Base-by-base conservation (phyloP, 768 basidiomycete species). In the Cystofilobasidium ferigula region DNA sequence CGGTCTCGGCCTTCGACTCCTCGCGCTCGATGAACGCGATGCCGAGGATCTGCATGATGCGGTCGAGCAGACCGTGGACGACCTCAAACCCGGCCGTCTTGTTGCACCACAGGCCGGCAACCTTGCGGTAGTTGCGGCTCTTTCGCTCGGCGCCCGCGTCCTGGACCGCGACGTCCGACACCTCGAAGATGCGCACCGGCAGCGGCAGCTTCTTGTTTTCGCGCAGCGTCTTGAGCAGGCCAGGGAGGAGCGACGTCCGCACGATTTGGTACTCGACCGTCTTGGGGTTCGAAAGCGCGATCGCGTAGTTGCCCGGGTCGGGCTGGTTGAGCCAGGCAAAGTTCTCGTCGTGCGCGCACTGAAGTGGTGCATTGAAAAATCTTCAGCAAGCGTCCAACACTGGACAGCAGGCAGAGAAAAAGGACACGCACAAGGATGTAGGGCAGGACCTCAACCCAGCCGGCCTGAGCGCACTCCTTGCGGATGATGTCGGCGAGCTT, bases 261-360 rank as follows among this genome's bases (percentile, higher is more conserved):
- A 98, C 91, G 65, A 98, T 87, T 78, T 99, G 95, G 78, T 95
- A 98, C 76, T 98, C 95, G 70, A 90, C 82, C 28, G 95, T 90
- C 78, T 95, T 97, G 0, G 95, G 95, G 77, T 99, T 99, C 65
- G 88, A 91, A 68, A 98, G 89, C 71, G 87, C 87, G 69, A 98
- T 85, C 1, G 87, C 94, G 26, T 83, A 82, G 40, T 82, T 82
- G 45, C 85, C 85, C 70, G 89, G 86, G 76, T 98, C 94, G 35
- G 79, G 73, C 67, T 85, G 86, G 78, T 95, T 95, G 69, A 99
- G 81, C 80, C 85, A 92, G 58, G 84, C 86, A 73, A 97, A 99
- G 79, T 97, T 98, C 78, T 99, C 95, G 76, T 90, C 89, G 83
- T 90, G 89, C 61, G 89, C 85, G 78, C 89, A 85, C 89, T 91